Percentiles rank a stretch among this genome's conserved stretches.
Conservation (phyloP, 140 eudicot genomes). For the Stevia rebaudiana region DNA sequence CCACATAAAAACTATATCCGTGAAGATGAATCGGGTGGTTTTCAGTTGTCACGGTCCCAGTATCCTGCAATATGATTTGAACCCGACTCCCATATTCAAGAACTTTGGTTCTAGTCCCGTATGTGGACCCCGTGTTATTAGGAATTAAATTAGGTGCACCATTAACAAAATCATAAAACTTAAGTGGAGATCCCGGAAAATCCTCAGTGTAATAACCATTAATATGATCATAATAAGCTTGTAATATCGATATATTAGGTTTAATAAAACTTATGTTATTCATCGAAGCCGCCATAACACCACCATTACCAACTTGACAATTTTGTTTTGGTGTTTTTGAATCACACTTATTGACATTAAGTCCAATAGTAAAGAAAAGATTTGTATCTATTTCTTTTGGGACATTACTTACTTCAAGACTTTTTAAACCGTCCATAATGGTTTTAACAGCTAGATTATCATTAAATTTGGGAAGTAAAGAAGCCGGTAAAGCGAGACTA, state of each 20-base stretch:
- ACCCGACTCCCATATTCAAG: constrained; percentile 59
- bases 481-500: constrained; percentile 37
- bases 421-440: constrained; percentile 60
- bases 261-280: constrained; percentile 52
- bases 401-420: constrained; percentile 35
- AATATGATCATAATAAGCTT: constrained; percentile 51
- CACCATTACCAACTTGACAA: constrained; percentile 55
- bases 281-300: constrained; percentile 85
- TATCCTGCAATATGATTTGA: constrained; percentile 66
- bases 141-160: constrained; percentile 72
- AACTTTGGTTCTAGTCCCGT: constrained; percentile 57
- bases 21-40: constrained; percentile 88
- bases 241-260: constrained; percentile 55
- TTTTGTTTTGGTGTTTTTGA: constrained; percentile 41
- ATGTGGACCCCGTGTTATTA: constrained; percentile 45
- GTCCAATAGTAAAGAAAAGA: constrained; percentile 70
- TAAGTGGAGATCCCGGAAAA: constrained; percentile 63
- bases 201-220: constrained; percentile 49
- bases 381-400: constrained; percentile 58
- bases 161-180: constrained; percentile 63
- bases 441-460: constrained; percentile 59
- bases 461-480: constrained; percentile 46
- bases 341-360: constrained; percentile 51
- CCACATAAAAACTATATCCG: constrained; percentile 71
- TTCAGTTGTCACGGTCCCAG: constrained; percentile 60